phyloP scores from a whole-genome alignment of 1,139 yeast species.

The Yamadazyma siamensis region DNA sequence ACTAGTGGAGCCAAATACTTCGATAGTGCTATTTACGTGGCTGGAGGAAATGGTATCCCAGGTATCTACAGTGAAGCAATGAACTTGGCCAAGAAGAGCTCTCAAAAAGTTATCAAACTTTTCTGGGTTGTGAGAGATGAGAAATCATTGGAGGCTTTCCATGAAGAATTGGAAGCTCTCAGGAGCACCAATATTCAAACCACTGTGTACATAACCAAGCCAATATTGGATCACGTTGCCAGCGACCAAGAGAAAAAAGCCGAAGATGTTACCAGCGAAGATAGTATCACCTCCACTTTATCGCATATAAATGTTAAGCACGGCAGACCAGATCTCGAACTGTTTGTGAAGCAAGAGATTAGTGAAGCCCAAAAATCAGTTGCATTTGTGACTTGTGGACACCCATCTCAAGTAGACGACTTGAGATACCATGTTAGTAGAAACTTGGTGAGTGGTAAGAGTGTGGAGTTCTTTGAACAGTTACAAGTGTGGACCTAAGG shows the following conservation, averaged over 20 bases:
- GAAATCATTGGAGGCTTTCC: conserved; percentile 31
- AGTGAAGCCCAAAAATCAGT: conserved; percentile 29
- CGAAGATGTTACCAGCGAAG: conserved; percentile 4
- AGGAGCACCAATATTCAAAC: conserved; percentile 23
- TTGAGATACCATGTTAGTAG: conserved; percentile 33
- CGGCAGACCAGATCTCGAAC: conserved; percentile 32
- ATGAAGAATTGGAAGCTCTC: conserved; percentile 27
- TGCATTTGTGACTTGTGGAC: conserved; percentile 52
- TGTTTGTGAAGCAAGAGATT: conserved; percentile 23
- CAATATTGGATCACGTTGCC: conserved; percentile 11
- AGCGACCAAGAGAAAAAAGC: conserved; percentile 8
- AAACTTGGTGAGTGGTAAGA: conserved; percentile 19
- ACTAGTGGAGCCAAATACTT: conserved; percentile 25
- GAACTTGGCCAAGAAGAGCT: conserved; percentile 19
- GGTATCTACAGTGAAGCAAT: conserved; percentile 39
- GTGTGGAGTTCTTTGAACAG: conserved; percentile 38
- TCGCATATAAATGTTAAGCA: conserved; percentile 26
- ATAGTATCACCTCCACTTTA: conserved; percentile 16
- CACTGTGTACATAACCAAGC: conserved; percentile 31
- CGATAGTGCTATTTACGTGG: conserved; percentile 34
- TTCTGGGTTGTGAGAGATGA: conserved; percentile 37
- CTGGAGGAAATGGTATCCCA: conserved; percentile 45
- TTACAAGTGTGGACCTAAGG: conserved; percentile 39
- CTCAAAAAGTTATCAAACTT: conserved; percentile 24
- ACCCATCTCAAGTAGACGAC: conserved; percentile 50